phyloP scores from a whole-genome alignment of 2,329 filamentous ascomycete species.

The Curvularia sp. region DNA sequence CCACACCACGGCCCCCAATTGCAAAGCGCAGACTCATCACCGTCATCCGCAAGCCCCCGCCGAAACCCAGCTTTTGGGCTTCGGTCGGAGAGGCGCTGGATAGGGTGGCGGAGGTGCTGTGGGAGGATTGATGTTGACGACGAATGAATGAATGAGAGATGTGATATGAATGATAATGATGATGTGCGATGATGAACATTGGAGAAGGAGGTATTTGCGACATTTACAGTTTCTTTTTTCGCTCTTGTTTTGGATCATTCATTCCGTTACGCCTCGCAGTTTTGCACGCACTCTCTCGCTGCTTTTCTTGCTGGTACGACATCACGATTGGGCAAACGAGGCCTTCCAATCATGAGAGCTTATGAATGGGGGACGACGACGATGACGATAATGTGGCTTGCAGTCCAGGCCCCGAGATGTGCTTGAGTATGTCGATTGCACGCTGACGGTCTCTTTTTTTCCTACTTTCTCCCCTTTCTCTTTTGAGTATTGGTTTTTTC shows the following conservation, averaged over 20 bases:
- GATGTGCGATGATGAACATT: neutral
- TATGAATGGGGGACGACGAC: neutral
- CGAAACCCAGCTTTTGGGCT: conserved; percentile 29
- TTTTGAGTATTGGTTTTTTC: neutral
- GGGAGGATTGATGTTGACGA: conserved; percentile 12
- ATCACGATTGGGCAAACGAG: neutral
- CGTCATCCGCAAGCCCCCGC: conserved; percentile 23
- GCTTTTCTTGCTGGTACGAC: neutral
- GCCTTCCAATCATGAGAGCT: too few relatives aligned
- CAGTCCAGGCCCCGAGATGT: too few relatives aligned
- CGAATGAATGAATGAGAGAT: neutral
- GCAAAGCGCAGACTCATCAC: conserved; percentile 12
- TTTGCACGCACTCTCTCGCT: neutral
- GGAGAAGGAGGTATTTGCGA: neutral
- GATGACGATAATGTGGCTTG: neutral
- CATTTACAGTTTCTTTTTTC: neutral
- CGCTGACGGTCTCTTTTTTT: too few relatives aligned
- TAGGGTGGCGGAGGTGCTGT: conserved; percentile 21
- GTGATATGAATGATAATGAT: neutral
- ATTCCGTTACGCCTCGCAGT: neutral
- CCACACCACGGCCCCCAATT: neutral
- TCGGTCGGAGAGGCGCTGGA: conserved; percentile 33
- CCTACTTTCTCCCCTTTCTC: neutral
- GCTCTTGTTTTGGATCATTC: neutral
- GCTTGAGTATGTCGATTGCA: too few relatives aligned